phyloP scores from a whole-genome alignment of 1,284 basidiomycete species.

The Trichosporon sp. region DNA sequence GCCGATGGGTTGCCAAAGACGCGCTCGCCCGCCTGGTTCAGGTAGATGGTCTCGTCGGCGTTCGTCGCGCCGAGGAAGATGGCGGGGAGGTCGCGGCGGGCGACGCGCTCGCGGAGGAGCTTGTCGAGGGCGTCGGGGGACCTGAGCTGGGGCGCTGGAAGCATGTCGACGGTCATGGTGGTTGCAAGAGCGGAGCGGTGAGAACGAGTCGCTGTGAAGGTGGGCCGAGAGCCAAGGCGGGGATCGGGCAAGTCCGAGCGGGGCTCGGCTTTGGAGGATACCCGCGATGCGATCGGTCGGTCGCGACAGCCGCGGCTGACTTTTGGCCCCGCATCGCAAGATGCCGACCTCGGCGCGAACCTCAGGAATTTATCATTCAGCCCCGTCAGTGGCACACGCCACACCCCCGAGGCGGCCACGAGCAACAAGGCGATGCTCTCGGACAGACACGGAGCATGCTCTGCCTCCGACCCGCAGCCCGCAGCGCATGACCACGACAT shows the following conservation, averaged over 20 bases:
- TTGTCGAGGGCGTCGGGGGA: constrained; percentile 18
- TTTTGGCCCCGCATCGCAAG: background rate
- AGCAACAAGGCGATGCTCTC: background rate
- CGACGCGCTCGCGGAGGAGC: constrained; percentile 21
- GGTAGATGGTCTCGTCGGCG: constrained; percentile 28
- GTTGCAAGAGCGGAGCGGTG: constrained; percentile 16
- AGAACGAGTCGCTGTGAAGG: background rate
- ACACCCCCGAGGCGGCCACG: background rate
- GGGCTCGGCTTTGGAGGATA: background rate
- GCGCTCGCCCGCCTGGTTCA: constrained; percentile 28
- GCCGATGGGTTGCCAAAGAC: constrained; percentile 25
- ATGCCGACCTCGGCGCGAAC: background rate
- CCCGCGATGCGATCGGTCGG: background rate
- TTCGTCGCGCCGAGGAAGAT: constrained; percentile 32
- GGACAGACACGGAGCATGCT: background rate
- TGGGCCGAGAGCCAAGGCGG: background rate
- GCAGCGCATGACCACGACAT: too few relatives aligned
- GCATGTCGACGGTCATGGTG: constrained; percentile 31
- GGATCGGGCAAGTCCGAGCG: background rate
- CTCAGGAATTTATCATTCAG: background rate
- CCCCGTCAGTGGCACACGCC: background rate
- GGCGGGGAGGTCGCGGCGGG: constrained; percentile 25
- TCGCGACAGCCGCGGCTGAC: background rate
- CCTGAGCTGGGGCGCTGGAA: constrained; percentile 6
- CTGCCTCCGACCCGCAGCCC: background rate